A percentile compares a stretch with the other conserved stretches of the same genome.
Evolutionary conservation across 2,329 filamentous ascomycete genomes (phyloP).

Genomic region (Monosporascus sp.): DNA sequence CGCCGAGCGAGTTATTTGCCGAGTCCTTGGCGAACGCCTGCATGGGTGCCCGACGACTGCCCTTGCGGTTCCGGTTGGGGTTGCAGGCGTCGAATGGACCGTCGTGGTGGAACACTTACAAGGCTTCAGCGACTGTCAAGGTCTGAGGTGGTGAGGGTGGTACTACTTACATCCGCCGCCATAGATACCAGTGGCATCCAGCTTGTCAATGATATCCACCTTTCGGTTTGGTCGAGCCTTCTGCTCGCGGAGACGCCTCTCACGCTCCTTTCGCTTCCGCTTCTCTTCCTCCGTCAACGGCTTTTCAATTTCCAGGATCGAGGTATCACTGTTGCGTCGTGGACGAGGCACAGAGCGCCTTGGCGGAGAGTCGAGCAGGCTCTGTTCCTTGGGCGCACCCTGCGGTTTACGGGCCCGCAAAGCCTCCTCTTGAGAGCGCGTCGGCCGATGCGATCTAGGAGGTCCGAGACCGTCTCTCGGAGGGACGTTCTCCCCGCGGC

Average conservation of each 20-base stretch:
- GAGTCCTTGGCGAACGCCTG: slow-evolving; percentile 92
- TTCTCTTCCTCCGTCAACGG: slow-evolving; percentile 55
- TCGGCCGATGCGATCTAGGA: slow-evolving; percentile 53
- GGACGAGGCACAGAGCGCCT: slow-evolving; percentile 43
- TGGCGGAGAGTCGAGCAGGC: slow-evolving; percentile 31
- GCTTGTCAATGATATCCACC: slow-evolving; percentile 90
- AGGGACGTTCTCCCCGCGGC: slow-evolving; percentile 43
- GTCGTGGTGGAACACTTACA: slow-evolving; percentile 88
- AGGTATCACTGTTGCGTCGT: slow-evolving; percentile 76
- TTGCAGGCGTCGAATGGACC: slow-evolving; percentile 96
- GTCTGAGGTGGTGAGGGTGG: background rate
- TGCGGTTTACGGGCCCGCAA: slow-evolving; percentile 42
- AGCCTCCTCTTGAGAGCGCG: slow-evolving; percentile 63
- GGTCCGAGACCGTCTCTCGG: slow-evolving; percentile 38
- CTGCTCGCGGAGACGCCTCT: slow-evolving; percentile 46
- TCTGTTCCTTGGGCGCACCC: slow-evolving; percentile 28
- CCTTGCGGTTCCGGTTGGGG: slow-evolving; percentile 85
- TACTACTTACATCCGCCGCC: slow-evolving; percentile 73
- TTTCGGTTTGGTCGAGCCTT: slow-evolving; percentile 42
- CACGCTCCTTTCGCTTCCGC: slow-evolving; percentile 51
- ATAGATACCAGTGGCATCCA: slow-evolving; percentile 95
- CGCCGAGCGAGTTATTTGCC: slow-evolving; percentile 86
- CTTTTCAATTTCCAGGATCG: slow-evolving; percentile 57
- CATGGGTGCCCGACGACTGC: slow-evolving; percentile 82
- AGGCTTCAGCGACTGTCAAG: slow-evolving; percentile 3